Conservation (phyloP, 2,329 filamentous ascomycete species). For the Aspergillus uvarum region DNA sequence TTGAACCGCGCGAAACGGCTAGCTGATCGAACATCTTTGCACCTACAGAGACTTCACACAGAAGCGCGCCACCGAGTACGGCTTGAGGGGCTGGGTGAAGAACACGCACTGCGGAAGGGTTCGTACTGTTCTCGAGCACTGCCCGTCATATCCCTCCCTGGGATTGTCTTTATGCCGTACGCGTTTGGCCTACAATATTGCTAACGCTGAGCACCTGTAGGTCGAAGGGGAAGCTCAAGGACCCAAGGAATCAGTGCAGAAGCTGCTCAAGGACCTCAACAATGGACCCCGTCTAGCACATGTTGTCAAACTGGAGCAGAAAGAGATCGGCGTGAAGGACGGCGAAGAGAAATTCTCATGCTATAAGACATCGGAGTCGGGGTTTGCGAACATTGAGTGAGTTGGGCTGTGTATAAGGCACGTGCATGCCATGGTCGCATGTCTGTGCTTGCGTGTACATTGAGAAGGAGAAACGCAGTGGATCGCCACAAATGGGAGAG, state of each 20-base stretch:
- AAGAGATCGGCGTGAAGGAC: constrained; percentile 63
- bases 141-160: too few relatives aligned
- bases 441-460: too few relatives aligned
- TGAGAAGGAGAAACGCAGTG: too few relatives aligned
- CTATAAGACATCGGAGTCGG: constrained; percentile 31
- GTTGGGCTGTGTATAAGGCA: background rate
- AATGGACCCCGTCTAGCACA: constrained; percentile 70
- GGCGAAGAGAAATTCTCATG: constrained; percentile 68
- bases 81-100: constrained; percentile 50
- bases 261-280: constrained; percentile 73
- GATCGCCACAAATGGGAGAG: too few relatives aligned
- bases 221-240: constrained; percentile 91
- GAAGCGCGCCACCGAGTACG: constrained; percentile 43
- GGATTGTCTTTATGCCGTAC: background rate
- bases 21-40: background rate
- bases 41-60: constrained; percentile 43
- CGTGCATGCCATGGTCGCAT: too few relatives aligned
- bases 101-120: constrained; percentile 51
- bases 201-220: constrained; percentile 45
- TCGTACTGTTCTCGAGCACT: constrained; percentile 10
- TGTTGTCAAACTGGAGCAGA: constrained; percentile 72
- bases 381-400: constrained; percentile 19
- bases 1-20: background rate
- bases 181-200: too few relatives aligned
- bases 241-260: constrained; percentile 60